Conservation (phyloP, 1,284 basidiomycete genomes). For the Rhodotorula sp. region DNA sequence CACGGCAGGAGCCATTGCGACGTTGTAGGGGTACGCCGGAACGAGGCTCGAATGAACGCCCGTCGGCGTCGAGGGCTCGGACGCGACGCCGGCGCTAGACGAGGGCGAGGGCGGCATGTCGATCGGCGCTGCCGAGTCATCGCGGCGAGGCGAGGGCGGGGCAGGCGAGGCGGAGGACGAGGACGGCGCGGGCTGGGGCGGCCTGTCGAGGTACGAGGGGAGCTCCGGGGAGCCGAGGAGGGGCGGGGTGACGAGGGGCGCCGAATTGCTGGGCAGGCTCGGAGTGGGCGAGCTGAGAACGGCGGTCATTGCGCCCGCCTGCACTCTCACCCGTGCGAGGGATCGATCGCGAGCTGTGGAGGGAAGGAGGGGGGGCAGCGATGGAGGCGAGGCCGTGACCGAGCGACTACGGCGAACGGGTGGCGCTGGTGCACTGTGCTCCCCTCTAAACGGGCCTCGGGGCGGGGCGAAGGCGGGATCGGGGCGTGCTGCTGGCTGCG, state of each 20-base stretch:
- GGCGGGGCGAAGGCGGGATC: no score
- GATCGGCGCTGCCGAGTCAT: background rate
- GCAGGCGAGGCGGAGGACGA: background rate
- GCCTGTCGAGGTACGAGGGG: background rate
- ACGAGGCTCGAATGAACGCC: constrained; percentile 31
- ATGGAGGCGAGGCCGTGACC: no score
- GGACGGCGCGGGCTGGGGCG: background rate
- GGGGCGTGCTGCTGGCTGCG: no score
- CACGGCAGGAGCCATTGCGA: constrained; percentile 45
- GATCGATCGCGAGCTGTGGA: background rate
- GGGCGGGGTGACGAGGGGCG: constrained; percentile 23
- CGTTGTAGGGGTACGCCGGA: constrained; percentile 50
- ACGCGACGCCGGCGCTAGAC: background rate
- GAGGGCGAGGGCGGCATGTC: background rate
- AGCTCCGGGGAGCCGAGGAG: constrained; percentile 23
- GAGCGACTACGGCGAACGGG: no score
- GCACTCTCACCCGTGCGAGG: background rate
- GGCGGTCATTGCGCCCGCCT: constrained; percentile 12
- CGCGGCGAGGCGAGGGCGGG: background rate
- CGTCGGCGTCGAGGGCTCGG: background rate
- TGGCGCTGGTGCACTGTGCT: no score
- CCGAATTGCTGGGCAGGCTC: constrained; percentile 2
- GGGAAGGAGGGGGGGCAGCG: background rate
- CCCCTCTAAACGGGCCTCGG: no score
- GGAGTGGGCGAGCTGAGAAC: constrained; percentile 30